Evolutionary conservation across 2,329 filamentous ascomycete species (phyloP), one percentile per base, ranked within the genome.

Genomic region (Gaeumannomyces tritici): DNA sequence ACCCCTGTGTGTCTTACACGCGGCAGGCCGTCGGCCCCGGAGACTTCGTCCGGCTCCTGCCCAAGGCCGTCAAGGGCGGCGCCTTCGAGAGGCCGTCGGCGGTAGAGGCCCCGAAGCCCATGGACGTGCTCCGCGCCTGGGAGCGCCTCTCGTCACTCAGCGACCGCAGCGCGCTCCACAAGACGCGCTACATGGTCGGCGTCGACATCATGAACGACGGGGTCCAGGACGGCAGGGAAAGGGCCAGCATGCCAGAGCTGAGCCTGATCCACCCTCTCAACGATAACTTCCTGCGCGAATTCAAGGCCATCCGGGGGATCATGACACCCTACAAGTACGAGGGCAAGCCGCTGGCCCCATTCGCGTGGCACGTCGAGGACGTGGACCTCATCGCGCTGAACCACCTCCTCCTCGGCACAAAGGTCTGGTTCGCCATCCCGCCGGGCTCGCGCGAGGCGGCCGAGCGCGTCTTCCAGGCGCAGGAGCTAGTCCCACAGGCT

Each of bases 331-430:
- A 60, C 58, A 60, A 60, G 59, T 61, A 61, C 28, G 59, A 61
- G 59, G 59, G 59, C 24, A 61, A 42, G 47, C 33, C 58, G 31
- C 58, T 60, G 35, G 59, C 42, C 3, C 59, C 59, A 4, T 61
- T 61, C n/a, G 51, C 59, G 51, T 61, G 59, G 59, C 59, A 61
- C 47, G 24, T 61, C 21, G 59, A 61, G 29, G 59, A 61, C 59
- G 18, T 61, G 6, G 42, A 29, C 7, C 47, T 61, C 18, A 15
- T 29, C 1, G 47, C 59, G 15, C 59, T 61, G 9, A 61, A 61
- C 47, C 51, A 61, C 59, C 47, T 61, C 15, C 27, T 55, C 8
- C 59, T 54, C 21, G 59, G 59, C 9, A 51, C 29, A 27, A 61
- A 61, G 59, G 42, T 61, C 26, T 61, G 59, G 59, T 61, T 61